Conservation (phyloP, 1,284 basidiomycete species). For the Macrocybe sp. region DNA sequence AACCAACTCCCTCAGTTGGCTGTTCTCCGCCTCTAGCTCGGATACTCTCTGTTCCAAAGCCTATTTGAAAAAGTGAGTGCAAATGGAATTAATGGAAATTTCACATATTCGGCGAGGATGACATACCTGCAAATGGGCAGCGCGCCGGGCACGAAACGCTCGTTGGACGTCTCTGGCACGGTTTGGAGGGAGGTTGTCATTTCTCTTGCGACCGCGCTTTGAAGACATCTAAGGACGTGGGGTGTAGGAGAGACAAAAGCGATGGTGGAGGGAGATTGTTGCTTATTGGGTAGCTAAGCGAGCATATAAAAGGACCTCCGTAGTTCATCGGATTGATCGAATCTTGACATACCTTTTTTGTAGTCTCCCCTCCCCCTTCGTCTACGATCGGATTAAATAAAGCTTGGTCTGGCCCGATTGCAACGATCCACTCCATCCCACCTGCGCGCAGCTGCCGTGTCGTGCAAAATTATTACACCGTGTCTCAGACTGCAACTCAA, state of each 20-base stretch:
- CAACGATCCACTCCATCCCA: no score
- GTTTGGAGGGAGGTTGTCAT: slow-evolving; percentile 89
- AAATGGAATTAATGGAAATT: slow-evolving; percentile 30
- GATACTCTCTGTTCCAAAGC: slow-evolving; percentile 79
- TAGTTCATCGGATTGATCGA: slow-evolving; percentile 21
- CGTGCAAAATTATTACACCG: no score
- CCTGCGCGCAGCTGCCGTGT: no score
- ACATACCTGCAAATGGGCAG: slow-evolving; percentile 78
- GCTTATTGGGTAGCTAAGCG: slow-evolving; percentile 17
- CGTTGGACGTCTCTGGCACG: slow-evolving; percentile 90
- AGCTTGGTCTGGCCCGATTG: no score
- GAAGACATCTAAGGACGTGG: slow-evolving; percentile 57
- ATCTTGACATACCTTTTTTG: slow-evolving; percentile 3
- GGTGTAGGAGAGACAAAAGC: slow-evolving; percentile 13
- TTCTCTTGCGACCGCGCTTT: slow-evolving; percentile 86
- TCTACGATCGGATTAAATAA: no score
- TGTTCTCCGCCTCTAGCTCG: slow-evolving; percentile 84
- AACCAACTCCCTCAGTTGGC: slow-evolving; percentile 68
- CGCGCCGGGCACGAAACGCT: slow-evolving; percentile 86
- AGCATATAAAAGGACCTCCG: slow-evolving; percentile 37
- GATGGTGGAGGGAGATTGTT: slow-evolving; percentile 21
- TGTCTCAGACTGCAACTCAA: no score
- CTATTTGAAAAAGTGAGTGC: slow-evolving; percentile 34
- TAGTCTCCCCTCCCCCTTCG: no score
- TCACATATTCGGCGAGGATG: slow-evolving; percentile 27